Base-by-base conservation (phyloP, 139 green algal species). In the Pedinophyceae sp. region DNA sequence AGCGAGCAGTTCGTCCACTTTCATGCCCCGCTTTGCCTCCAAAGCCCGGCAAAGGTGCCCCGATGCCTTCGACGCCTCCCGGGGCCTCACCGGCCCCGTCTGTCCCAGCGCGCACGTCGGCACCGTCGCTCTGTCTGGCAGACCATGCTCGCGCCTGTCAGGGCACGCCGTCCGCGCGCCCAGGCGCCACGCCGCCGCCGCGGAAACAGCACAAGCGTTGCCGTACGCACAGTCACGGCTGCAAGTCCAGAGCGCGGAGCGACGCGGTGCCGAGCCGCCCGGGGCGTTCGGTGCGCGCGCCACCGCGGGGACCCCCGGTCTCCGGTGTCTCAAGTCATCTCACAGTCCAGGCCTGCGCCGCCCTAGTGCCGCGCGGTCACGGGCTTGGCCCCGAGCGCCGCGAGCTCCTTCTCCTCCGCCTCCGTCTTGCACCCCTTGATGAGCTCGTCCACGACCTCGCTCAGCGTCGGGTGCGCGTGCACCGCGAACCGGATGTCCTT, bases 401-500 rank as follows among this genome's bases (percentile, higher is more conserved):
- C 48, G 5, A 53, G 22, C 48, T 53, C 25, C 48, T 53, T 53
- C 22, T 29, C 50, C 46, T 60, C 51, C 41, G 52, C 23, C 17
- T 87, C 72, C 18, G 84, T 50, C 45, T 90, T 72, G 10, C 74
- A 78, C 6, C 70, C 52, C 79, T 93, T 92, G 73, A 94, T 89
- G n/a, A 94, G 75, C 79, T 94, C 87, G 53, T 96, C 87, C 52
- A 96, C 55, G 16, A 97, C 86, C 69, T 99, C 92, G 1, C 80
- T 86, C 25, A 98, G 75, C 2, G 92, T 99, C 26, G 92, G 92
- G 70, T 99, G 92, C 5, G 92, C 86, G 58, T 99, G 92, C 52
- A 98, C 92, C 55, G 82, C 85, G 75, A 96, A 98, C 76, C 93
- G 94, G 73, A 98, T 80, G 67, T 97, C 84, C 67, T 78, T 62